Percentiles rank a stretch among this genome's conserved stretches.
Evolutionary conservation across 192 early-diverging fungal genomes (phyloP).

Genomic region (Entomortierella beljakovae): DNA sequence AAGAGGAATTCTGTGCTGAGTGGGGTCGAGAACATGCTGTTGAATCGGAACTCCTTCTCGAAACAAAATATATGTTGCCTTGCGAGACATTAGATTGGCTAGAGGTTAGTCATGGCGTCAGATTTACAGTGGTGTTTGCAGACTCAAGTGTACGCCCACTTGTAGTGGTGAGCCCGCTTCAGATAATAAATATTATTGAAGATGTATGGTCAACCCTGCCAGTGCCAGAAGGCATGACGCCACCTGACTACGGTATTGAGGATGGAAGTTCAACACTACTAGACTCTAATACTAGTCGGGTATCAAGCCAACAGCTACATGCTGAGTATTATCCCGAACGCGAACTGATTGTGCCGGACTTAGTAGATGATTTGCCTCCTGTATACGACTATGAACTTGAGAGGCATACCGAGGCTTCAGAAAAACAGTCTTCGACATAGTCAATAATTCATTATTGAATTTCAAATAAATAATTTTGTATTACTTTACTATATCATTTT

Average conservation of each 20-base stretch:
- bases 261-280: constrained; percentile 16
- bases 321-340: constrained; percentile 34
- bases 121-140: constrained; percentile 28
- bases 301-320: constrained; percentile 11
- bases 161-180: constrained; percentile 29
- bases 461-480: not conserved
- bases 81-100: constrained; percentile 25
- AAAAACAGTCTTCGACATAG: not conserved
- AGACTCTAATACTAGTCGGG: constrained; percentile 43
- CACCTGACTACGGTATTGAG: constrained; percentile 33
- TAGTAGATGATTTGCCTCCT: constrained; percentile 32
- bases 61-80: constrained; percentile 9
- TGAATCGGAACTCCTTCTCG: constrained; percentile 25
- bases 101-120: constrained; percentile 19
- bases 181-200: constrained; percentile 21
- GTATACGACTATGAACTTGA: constrained; percentile 29
- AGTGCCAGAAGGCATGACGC: constrained; percentile 20
- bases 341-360: constrained; percentile 31
- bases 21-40: constrained; percentile 43
- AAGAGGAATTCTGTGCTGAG: constrained; percentile 16
- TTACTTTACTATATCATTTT: no score
- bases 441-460: no score
- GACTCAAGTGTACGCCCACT: constrained; percentile 20
- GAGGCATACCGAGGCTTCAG: not conserved
- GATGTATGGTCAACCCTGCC: constrained; percentile 22